A percentile compares a stretch with the other conserved stretches of the same genome.
These are phyloP conservation scores for Soucietia sequanensis DNA, from an alignment of 805 yeast species.

Conservation along the genomic window DNA sequence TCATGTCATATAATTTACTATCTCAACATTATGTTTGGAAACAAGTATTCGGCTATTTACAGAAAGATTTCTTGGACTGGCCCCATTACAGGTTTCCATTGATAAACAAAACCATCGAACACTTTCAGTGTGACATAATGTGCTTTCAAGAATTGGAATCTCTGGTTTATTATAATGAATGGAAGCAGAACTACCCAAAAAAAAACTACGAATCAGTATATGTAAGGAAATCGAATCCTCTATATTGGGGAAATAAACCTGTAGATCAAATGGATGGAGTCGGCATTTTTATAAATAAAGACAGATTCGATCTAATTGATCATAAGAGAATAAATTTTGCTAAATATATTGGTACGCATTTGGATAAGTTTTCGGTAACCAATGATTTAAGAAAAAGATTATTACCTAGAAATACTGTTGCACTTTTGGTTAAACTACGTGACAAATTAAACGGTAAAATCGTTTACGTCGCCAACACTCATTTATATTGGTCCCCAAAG, in stretches of 20 bases:
- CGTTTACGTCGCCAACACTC: slow-evolving; percentile 56
- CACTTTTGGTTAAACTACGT: slow-evolving; percentile 46
- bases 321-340: slow-evolving; percentile 31
- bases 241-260: slow-evolving; percentile 48
- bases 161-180: slow-evolving; percentile 35
- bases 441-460: slow-evolving; percentile 41
- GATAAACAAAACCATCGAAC: slow-evolving; percentile 21
- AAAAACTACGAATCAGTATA: slow-evolving; percentile 43
- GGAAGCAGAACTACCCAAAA: slow-evolving; percentile 33
- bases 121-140: slow-evolving; percentile 56
- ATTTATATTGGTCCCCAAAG: slow-evolving; percentile 54
- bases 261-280: slow-evolving; percentile 58
- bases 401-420: slow-evolving; percentile 54
- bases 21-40: slow-evolving; percentile 62
- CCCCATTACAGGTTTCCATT: slow-evolving; percentile 40
- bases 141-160: slow-evolving; percentile 56
- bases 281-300: slow-evolving; percentile 49
- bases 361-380: slow-evolving; percentile 27
- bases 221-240: slow-evolving; percentile 50
- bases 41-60: slow-evolving; percentile 51
- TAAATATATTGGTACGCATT: slow-evolving; percentile 20
- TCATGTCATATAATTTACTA: slow-evolving; percentile 47
- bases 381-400: slow-evolving; percentile 34
- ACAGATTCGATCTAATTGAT: slow-evolving; percentile 43
- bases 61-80: slow-evolving; percentile 49